Evolutionary conservation across 371 early-diverging fungal species (phyloP).

Genomic region (Mycotypha africana): DNA sequence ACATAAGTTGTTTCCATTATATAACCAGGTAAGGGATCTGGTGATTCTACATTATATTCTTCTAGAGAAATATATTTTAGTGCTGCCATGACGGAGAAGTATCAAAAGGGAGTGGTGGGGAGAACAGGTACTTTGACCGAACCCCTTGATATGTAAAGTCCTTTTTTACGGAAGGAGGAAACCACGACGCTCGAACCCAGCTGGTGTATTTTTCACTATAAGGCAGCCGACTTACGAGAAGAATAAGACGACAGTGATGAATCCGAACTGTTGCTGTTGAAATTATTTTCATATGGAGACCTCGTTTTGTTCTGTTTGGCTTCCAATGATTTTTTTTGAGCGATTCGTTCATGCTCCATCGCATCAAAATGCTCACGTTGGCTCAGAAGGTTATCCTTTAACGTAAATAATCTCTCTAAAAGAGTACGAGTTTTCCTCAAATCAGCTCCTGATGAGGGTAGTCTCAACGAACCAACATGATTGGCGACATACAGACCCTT

Average conservation of each 20-base stretch:
- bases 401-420: not conserved
- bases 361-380: not conserved
- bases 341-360: not conserved
- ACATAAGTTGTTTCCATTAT: too few relatives aligned
- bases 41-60: too few relatives aligned
- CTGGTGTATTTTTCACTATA: not conserved
- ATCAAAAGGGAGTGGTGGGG: not conserved
- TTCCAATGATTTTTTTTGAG: not conserved
- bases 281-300: slow-evolving; percentile 1
- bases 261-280: not conserved
- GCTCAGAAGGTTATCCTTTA: not conserved
- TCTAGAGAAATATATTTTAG: too few relatives aligned
- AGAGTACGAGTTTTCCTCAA: not conserved
- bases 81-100: not conserved
- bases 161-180: not conserved
- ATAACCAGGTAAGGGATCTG: too few relatives aligned
- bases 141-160: not conserved
- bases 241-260: too few relatives aligned
- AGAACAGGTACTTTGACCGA: slow-evolving; percentile 1
- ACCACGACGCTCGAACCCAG: not conserved
- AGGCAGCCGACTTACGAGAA: not conserved
- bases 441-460: not conserved
- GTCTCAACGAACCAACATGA: not conserved
- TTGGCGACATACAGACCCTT: not conserved
- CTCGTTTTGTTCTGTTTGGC: not conserved